Evolutionary conservation across 23 red algal species (phyloP).

Genomic region (Pyropia yezoensis): DNA sequence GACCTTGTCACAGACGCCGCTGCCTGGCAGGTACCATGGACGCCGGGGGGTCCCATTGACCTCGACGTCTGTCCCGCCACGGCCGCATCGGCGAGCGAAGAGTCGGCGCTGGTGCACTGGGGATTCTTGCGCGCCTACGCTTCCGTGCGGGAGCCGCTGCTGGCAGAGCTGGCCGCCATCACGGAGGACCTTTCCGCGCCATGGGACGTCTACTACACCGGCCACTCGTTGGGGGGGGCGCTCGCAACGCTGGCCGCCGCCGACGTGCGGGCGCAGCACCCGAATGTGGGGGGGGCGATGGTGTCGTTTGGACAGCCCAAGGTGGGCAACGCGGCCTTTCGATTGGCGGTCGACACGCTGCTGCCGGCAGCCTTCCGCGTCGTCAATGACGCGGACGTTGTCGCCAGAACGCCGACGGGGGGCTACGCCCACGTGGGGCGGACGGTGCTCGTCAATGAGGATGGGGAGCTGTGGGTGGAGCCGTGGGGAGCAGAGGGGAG

Average conservation of each 20-base stretch:
- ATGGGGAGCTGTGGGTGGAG: constrained; percentile 65
- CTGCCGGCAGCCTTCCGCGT: constrained; percentile 82
- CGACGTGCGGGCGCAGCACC: constrained; percentile 26
- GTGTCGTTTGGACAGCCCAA: constrained; percentile 51
- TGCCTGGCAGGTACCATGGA: constrained; percentile 46
- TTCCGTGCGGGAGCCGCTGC: constrained; percentile 36
- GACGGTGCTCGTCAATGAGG: constrained; percentile 63
- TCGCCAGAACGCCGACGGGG: constrained; percentile 59
- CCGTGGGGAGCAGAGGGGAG: no score
- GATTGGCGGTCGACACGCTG: constrained; percentile 24
- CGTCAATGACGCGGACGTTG: constrained; percentile 82
- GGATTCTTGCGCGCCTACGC: constrained; percentile 77
- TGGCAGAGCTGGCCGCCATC: constrained; percentile 9
- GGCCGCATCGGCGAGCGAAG: no score
- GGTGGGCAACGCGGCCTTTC: constrained; percentile 81
- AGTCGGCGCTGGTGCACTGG: constrained; percentile 24
- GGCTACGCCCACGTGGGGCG: constrained; percentile 58
- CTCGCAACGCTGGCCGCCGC: constrained; percentile 74
- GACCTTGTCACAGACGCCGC: constrained; percentile 88
- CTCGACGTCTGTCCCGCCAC: not conserved
- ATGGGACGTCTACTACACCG: constrained; percentile 47
- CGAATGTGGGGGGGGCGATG: not conserved
- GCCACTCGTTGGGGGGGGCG: constrained; percentile 86
- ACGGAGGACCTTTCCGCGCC: constrained; percentile 6
- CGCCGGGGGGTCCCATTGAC: constrained; percentile 41